Conservation (phyloP, 169 alveolate genomes). For the Plasmodium malariae region DNA sequence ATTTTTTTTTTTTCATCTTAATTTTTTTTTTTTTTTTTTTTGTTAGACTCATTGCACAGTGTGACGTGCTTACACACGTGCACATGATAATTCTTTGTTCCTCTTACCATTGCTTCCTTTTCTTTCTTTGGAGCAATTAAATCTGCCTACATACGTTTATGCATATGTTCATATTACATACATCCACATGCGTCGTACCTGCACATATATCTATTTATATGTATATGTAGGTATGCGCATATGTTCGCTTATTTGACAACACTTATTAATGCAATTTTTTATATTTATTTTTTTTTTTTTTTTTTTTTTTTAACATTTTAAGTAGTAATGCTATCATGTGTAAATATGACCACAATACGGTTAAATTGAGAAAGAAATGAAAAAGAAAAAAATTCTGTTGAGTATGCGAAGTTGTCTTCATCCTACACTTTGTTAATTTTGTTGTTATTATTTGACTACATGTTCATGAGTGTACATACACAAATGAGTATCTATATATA, state of each 20-base stretch:
- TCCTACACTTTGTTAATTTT: neutral
- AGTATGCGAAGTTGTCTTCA: neutral
- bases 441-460: neutral
- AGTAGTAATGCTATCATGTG: constrained; percentile 78
- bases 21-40: no score
- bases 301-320: constrained; percentile 27
- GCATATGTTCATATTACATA: neutral
- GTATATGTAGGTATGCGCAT: neutral
- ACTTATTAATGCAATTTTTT: constrained; percentile 5
- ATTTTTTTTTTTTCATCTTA: neutral
- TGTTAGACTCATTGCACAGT: neutral
- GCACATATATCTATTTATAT: neutral
- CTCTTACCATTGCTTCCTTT: neutral
- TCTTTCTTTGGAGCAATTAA: neutral
- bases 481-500: neutral
- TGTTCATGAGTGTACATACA: neutral
- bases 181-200: no score
- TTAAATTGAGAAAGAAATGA: constrained; percentile 47
- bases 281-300: constrained; percentile 4
- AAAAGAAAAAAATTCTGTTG: neutral
- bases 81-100: neutral
- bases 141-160: neutral
- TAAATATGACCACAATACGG: constrained; percentile 79
- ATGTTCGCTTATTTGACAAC: neutral
- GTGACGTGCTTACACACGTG: neutral